Evolutionary conservation across 768 basidiomycete genomes (phyloP).

Genomic region (Butyriboletus loyo): DNA sequence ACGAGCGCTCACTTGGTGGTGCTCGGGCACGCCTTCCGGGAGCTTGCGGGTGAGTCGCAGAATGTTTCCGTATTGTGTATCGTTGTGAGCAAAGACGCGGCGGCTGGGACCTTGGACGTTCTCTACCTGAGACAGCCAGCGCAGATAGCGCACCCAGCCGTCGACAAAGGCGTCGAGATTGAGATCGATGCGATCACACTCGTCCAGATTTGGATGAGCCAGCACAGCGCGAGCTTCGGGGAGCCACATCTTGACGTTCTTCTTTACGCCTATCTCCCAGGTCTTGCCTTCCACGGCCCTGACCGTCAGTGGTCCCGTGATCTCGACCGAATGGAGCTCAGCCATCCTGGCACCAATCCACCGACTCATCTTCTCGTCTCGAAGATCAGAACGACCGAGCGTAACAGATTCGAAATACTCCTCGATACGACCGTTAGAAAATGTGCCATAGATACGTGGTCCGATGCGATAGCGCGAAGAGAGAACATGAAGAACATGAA

Average conservation of each 20-base stretch:
- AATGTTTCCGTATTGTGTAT: slow-evolving; percentile 94
- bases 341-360: slow-evolving; percentile 96
- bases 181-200: slow-evolving; percentile 48
- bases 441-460: slow-evolving; percentile 90
- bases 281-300: slow-evolving; percentile 42
- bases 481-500: slow-evolving; percentile 84
- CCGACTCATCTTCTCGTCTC: slow-evolving; percentile 69
- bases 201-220: slow-evolving; percentile 49
- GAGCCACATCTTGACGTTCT: slow-evolving; percentile 73
- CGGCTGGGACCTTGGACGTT: slow-evolving; percentile 54
- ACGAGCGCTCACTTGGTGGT: slow-evolving; percentile 61
- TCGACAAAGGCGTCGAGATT: slow-evolving; percentile 61
- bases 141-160: slow-evolving; percentile 67
- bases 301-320: slow-evolving; percentile 45
- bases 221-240: slow-evolving; percentile 72
- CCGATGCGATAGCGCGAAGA: slow-evolving; percentile 88
- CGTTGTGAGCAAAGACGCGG: slow-evolving; percentile 88
- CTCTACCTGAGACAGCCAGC: slow-evolving; percentile 66
- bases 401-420: slow-evolving; percentile 91
- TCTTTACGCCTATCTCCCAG: slow-evolving; percentile 58
- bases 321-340: slow-evolving; percentile 90
- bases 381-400: slow-evolving; percentile 72
- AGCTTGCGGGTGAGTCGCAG: slow-evolving; percentile 57
- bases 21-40: slow-evolving; percentile 59
- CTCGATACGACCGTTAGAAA: slow-evolving; percentile 92